Evolutionary conservation across 2,329 filamentous ascomycete species (phyloP), one percentile per base, ranked within the genome.

Genomic region (Orbilia ellipsospora): DNA sequence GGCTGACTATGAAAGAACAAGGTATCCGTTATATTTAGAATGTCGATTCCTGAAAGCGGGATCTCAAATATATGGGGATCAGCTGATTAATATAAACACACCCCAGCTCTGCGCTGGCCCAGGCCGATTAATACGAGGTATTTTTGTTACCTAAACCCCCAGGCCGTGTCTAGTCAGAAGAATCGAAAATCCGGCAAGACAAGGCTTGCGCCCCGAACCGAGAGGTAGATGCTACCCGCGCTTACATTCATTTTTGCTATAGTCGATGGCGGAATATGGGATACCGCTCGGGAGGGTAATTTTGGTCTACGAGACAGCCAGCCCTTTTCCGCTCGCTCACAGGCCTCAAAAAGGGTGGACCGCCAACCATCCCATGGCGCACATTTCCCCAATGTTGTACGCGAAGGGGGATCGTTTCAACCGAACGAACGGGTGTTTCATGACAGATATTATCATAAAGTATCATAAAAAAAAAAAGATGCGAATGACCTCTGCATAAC

Each of bases 1-100:
- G 45, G 68, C 57, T 62, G 70, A 64, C 70, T 52, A 57, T 10
- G 15, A 23, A 18, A 61, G 57, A 36, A 36, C 31, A 10, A 10
- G 31, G 31, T 36, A 36, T 36, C 31, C 40, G 51, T 74, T 74
- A 74, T 74, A 74, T 74, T 74, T 74, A 74, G 70, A 74, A 67
- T 51, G 57, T 64, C 50, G 64, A 74, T 68, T 63, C 48, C 50
- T 63, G 45, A 64, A 48, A 64, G 70, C 64, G 70, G 70, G 70
- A 74, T 68, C 64, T 68, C 68, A 65, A 66, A 62, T 73, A 66
- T 73, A 73, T 73, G 57, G 52, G 59, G 64, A 72, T 67, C 73
- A 66, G 64, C 67, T 65, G 51, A 69, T 67, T 73, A 76, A 70
- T 75, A 62, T 77, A 77, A 74, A 67, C 55, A 56, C 67, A 36